Evolutionary conservation across 1,284 basidiomycete genomes (phyloP).

Genomic region (Cutaneotrichosporon daszewskae): DNA sequence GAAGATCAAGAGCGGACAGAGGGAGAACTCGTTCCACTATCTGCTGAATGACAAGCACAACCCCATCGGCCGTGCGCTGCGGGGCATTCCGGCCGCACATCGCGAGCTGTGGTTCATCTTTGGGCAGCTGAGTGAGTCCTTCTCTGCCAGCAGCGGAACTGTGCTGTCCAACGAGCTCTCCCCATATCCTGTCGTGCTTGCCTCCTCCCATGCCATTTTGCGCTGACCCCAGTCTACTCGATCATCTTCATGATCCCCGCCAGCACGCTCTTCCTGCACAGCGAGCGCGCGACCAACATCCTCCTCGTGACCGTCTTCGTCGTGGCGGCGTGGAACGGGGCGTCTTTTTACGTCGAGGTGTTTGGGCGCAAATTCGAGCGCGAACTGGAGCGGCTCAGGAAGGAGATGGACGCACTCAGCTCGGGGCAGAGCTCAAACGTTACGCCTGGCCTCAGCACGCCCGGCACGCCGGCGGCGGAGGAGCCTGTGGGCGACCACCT

Average conservation of each 20-base stretch:
- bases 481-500: not conserved
- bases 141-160: too few relatives aligned
- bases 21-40: constrained; percentile 77
- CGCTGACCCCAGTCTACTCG: constrained; percentile 61
- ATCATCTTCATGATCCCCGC: constrained; percentile 77
- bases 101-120: constrained; percentile 72
- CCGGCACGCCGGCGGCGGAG: constrained; percentile 6
- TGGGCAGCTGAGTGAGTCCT: constrained; percentile 69
- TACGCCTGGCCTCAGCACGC: too few relatives aligned
- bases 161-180: too few relatives aligned
- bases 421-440: constrained; percentile 9
- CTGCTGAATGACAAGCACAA: constrained; percentile 80
- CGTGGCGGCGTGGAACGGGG: constrained; percentile 61
- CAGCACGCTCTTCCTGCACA: constrained; percentile 68
- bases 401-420: constrained; percentile 54
- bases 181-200: not conserved
- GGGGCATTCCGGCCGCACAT: constrained; percentile 57
- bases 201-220: too few relatives aligned
- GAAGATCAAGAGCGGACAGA: constrained; percentile 79
- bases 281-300: constrained; percentile 62
- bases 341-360: constrained; percentile 75
- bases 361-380: constrained; percentile 93
- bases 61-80: constrained; percentile 65
- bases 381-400: constrained; percentile 77
- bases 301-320: constrained; percentile 74